Conservation (phyloP, 352 stramenopile genomes). For the Elongisporangium senticosum region DNA sequence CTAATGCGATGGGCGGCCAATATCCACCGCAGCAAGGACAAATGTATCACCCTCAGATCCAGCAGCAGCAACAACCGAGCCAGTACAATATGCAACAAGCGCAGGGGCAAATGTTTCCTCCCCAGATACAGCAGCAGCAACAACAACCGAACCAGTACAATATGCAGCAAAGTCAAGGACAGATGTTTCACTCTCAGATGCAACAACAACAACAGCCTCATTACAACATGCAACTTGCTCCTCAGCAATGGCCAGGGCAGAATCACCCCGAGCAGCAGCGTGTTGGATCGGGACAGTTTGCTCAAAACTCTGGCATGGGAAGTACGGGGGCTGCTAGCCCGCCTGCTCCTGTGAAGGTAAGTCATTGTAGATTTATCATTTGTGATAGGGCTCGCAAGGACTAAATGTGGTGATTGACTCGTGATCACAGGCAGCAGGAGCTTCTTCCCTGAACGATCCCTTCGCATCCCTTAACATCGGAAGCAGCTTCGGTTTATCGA, state of each 20-base stretch:
- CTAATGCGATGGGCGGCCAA: slow-evolving; percentile 7
- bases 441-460: slow-evolving; percentile 54
- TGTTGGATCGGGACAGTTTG: neutral
- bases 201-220: neutral
- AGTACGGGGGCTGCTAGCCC: neutral
- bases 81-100: slow-evolving; percentile 1
- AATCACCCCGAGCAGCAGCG: neutral
- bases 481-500: slow-evolving; percentile 35
- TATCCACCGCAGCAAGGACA: slow-evolving; percentile 20
- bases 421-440: slow-evolving; percentile 11
- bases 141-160: neutral
- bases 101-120: neutral
- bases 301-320: neutral
- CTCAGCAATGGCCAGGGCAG: slow-evolving; percentile 1
- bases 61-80: slow-evolving; percentile 14
- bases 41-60: slow-evolving; percentile 10
- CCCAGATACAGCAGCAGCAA: neutral
- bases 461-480: slow-evolving; percentile 68
- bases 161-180: neutral
- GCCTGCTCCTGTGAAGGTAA: neutral
- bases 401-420: neutral
- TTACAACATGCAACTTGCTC: neutral
- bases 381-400: neutral
- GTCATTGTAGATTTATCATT: neutral
- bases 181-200: neutral